Evolutionary conservation across 2,329 filamentous ascomycete genomes (phyloP).

Genomic region (Colletotrichum kahawae): DNA sequence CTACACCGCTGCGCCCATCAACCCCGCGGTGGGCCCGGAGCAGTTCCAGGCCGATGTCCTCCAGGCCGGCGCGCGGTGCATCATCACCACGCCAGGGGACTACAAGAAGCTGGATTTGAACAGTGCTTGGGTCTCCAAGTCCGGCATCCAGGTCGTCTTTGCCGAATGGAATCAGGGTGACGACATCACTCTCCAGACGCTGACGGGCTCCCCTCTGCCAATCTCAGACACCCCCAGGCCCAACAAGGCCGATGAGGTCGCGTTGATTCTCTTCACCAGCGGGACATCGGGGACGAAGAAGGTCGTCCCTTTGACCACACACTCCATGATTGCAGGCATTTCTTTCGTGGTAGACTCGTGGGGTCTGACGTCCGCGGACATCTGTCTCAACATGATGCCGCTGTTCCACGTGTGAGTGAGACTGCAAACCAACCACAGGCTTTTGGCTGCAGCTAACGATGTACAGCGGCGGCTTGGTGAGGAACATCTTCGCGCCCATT

Average conservation of each 20-base stretch:
- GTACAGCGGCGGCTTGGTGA: conserved; percentile 57
- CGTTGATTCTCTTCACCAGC: conserved; percentile 60
- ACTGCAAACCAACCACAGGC: too few relatives aligned
- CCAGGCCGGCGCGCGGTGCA: conserved; percentile 49
- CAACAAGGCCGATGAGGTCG: conserved; percentile 51
- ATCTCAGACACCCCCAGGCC: conserved; percentile 23
- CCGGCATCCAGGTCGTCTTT: conserved; percentile 42
- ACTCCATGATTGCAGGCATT: conserved; percentile 56
- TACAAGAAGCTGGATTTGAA: conserved; percentile 42
- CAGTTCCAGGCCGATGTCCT: conserved; percentile 57
- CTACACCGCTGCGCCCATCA: conserved; percentile 58
- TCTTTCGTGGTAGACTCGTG: conserved; percentile 59
- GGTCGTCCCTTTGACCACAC: conserved; percentile 56
- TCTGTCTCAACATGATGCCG: conserved; percentile 65
- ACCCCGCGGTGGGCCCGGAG: conserved; percentile 50
- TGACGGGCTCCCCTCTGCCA: conserved; percentile 15
- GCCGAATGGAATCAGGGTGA: conserved; percentile 41
- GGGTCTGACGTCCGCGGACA: conserved; percentile 50
- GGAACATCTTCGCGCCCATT: conserved; percentile 60
- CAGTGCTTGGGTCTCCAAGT: conserved; percentile 31
- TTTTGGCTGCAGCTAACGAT: too few relatives aligned
- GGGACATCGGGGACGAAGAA: conserved; percentile 65
- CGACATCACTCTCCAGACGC: conserved; percentile 35
- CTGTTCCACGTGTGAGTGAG: conserved; percentile 57
- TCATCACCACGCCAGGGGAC: conserved; percentile 49